These are phyloP conservation scores for Fraxinus americana DNA, from an alignment of 257 asterid species.

Conservation along the genomic window DNA sequence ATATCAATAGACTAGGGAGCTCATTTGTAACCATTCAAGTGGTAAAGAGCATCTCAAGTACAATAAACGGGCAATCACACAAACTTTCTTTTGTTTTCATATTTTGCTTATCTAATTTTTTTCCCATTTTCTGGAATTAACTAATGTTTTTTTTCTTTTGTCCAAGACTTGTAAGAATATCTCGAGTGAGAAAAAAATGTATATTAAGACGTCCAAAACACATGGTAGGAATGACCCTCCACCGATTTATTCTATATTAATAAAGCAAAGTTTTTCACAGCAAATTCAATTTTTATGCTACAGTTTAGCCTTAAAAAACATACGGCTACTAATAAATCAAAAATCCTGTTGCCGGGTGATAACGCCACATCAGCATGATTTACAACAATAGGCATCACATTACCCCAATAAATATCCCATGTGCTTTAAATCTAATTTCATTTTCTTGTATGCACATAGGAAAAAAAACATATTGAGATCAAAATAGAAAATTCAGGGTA, in stretches of 20 bases:
- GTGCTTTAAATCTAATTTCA: background rate
- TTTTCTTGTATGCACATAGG: background rate
- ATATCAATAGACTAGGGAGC: too few species aligned
- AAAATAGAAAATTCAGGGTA: background rate
- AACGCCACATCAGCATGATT: background rate
- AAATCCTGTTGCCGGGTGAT: background rate
- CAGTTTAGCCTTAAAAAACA: background rate
- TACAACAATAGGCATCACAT: background rate
- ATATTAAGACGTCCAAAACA: background rate
- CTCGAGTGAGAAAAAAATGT: background rate
- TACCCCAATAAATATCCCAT: background rate
- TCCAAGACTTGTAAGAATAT: background rate
- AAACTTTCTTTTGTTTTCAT: too few species aligned
- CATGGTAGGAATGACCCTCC: background rate
- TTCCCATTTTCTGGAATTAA: background rate
- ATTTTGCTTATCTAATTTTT: background rate
- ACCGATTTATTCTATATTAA: background rate
- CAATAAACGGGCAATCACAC: too few species aligned
- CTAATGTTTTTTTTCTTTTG: background rate
- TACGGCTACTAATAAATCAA: background rate
- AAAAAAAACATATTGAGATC: background rate
- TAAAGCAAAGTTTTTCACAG: background rate
- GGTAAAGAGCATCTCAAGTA: too few species aligned
- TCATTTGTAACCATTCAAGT: too few species aligned
- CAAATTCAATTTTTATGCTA: background rate